Percentiles rank a stretch among this genome's conserved stretches.
phyloP scores from a whole-genome alignment of 139 green algal species.

The Coccomyxa sp. region DNA sequence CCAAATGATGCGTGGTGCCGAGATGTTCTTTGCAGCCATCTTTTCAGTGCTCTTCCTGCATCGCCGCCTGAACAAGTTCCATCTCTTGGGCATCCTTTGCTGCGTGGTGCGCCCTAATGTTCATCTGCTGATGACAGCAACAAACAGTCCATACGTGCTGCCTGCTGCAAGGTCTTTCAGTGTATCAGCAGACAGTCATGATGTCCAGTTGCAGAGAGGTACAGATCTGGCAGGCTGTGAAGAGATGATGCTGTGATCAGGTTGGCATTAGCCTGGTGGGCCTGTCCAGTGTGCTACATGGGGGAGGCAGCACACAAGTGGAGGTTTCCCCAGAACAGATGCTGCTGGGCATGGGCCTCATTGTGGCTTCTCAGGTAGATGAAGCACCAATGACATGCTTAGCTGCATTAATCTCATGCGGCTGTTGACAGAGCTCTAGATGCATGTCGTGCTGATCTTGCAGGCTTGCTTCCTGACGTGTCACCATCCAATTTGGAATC shows the following conservation, averaged over 20 bases:
- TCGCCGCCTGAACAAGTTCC: constrained; percentile 53
- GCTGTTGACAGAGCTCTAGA: not conserved
- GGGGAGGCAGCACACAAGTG: constrained; percentile 28
- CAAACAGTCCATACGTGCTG: not conserved
- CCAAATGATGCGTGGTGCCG: constrained; percentile 70
- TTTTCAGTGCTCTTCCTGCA: constrained; percentile 58
- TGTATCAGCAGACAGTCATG: not conserved
- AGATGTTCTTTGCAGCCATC: constrained; percentile 69
- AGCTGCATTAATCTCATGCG: not conserved
- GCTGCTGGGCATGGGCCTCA: constrained; percentile 56
- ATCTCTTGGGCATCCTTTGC: constrained; percentile 71
- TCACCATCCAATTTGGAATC: not conserved
- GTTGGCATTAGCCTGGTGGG: constrained; percentile 56
- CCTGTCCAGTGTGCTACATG: constrained; percentile 40
- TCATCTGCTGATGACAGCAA: not conserved
- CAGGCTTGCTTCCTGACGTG: not conserved
- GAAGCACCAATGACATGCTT: not conserved
- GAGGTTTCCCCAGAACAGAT: constrained; percentile 30
- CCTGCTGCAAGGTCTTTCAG: not conserved
- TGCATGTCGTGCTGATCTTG: not conserved
- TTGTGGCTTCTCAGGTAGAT: constrained; percentile 43
- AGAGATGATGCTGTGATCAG: constrained; percentile 9
- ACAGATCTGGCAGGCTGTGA: not conserved
- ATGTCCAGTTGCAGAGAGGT: not conserved
- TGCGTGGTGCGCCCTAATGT: constrained; percentile 46